A percentile compares a stretch with the other conserved stretches of the same genome.
Conservation (phyloP, 2,329 filamentous ascomycete genomes). For the Ceratocystis eucalypticola region DNA sequence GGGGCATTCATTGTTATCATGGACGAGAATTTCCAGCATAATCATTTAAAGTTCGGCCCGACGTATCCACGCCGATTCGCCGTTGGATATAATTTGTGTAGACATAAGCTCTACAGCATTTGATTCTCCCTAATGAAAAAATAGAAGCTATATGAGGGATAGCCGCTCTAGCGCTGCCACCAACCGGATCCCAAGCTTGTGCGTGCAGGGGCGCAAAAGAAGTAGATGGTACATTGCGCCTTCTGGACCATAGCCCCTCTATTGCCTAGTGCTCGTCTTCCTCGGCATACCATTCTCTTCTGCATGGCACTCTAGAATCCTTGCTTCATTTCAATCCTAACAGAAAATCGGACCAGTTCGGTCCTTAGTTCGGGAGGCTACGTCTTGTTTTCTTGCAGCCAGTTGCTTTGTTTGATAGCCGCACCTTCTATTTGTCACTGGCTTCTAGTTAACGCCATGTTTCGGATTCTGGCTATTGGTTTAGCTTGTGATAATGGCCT, state of each 20-base stretch:
- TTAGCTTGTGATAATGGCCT: not conserved
- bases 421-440: not conserved
- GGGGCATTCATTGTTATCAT: not conserved
- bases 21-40: not conserved
- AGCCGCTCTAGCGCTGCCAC: not conserved
- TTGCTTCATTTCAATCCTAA: not conserved
- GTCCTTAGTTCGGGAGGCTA: not conserved
- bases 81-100: not conserved
- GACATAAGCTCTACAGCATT: not conserved
- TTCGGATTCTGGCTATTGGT: not conserved
- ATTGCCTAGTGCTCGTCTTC: not conserved
- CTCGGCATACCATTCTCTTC: not conserved
- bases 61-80: constrained; percentile 3
- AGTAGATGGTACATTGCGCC: not conserved
- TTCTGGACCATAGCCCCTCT: not conserved
- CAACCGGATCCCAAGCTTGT: constrained; percentile 3
- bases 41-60: not conserved
- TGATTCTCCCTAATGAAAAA: not conserved
- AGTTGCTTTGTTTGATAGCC: not conserved
- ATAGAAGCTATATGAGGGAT: not conserved
- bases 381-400: not conserved
- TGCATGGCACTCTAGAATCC: not conserved
- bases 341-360: not conserved
- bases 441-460: not conserved
- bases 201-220: constrained; percentile 1